Base-by-base conservation (phyloP, 306 rosid species). In the Hippophae rhamnoides region DNA sequence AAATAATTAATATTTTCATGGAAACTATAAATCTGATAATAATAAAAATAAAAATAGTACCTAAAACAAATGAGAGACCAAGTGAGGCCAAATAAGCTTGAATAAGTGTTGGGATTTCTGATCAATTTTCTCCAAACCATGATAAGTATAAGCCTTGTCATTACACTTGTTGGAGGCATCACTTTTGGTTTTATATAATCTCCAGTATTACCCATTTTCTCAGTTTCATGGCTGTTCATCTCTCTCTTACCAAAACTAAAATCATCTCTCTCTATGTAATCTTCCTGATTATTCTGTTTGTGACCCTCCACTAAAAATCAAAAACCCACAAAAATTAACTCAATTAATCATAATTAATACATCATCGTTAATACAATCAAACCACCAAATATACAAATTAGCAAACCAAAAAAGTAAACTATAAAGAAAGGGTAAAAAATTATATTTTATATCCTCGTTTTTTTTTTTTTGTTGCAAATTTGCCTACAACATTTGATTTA, bases 111-210 rank as follows among this genome's bases (percentile, higher is more conserved):
- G 27, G 97, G 97, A 51, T 90, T 90, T 70, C 97, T 71, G 31
- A 90, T 90, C 0, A 89, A 81, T 67, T 89, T 89, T 56, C 97
- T 86, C 97, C 95, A 89, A 13, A 89, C 97, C 97, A 89, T 89
- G 49, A 86, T 89, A 63, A 89, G 77, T 69, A 90, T 90, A 14
- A 90, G 88, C 88, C 95, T 86, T 3, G 95, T 86, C 97, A 90
- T 90, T 8, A 90, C 95, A 62, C 95, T 86, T 0, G 97, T 74
- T 45, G 95, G 90, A 10, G 97, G 94, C 95, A 90, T 82, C 13
- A 66, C 40, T 56, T 84, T 90, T 23, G 68, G 60, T 31, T 79
- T 79, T 2, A 31, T 0, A 31, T 31, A 4, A 2, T 31, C 38
- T 31, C 71, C 86, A 56, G 77, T 84, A 18, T 5, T 52, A 41